These are phyloP conservation scores for Xylariaceae sp. DNA, from an alignment of 2,329 filamentous ascomycete species.

Conservation along the genomic window DNA sequence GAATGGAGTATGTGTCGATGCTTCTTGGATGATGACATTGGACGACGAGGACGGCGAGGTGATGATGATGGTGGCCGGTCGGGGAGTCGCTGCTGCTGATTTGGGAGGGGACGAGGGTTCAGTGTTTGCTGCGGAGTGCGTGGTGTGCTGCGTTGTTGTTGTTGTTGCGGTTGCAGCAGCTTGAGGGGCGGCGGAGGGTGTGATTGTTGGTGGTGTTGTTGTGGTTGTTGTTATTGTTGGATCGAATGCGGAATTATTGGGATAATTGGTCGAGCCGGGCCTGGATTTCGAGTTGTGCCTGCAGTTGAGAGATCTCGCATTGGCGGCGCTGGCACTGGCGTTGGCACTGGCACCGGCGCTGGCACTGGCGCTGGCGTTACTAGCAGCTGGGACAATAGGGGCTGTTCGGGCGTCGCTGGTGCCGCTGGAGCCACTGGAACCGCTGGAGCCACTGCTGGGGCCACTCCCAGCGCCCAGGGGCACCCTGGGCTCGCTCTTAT, in stretches of 20 bases:
- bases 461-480: conserved; percentile 7
- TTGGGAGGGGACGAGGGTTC: neutral
- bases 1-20: conserved; percentile 16
- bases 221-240: conserved; percentile 16
- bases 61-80: conserved; percentile 1
- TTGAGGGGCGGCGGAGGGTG: too few species aligned
- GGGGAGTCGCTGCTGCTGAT: neutral
- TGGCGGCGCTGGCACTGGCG: neutral
- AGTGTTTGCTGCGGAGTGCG: neutral
- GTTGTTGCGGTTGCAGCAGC: neutral
- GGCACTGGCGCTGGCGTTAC: neutral
- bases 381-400: conserved; percentile 12
- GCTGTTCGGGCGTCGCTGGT: conserved; percentile 5
- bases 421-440: neutral
- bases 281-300: neutral
- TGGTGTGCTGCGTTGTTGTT: neutral
- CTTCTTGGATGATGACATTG: conserved; percentile 13
- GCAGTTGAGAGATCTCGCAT: neutral
- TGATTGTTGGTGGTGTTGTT: neutral
- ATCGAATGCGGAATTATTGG: neutral
- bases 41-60: conserved; percentile 5
- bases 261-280: neutral
- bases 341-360: neutral
- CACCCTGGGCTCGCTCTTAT: conserved; percentile 4
- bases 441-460: neutral